Evolutionary conservation across 495 filamentous ascomycete species (phyloP), one percentile per base, ranked within the genome.

Genomic region (Recurvomyces mirabilis): DNA sequence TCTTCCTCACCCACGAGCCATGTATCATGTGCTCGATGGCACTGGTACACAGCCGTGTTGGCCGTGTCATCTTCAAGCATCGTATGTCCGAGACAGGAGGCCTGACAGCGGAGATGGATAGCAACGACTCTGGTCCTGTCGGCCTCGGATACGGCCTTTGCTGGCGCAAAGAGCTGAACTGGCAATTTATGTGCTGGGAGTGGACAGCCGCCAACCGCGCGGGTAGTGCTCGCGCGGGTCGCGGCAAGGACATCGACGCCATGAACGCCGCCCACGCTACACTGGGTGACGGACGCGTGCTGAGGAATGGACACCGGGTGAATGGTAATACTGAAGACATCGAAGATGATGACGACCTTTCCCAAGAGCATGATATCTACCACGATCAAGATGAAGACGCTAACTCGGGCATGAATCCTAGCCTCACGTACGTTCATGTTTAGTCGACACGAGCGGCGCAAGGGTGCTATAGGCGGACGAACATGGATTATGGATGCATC

Each of bases 21-120:
- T 98, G 91, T 53, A 69, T 91, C 23, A 93, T 93, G 77, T 98
- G 91, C 64, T 84, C 81, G 7, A 96, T 96, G 89, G 93, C 86
- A 1, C 74, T 95, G 26, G 68, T 96, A 15, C 87, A 96, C 48
- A 94, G 87, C 0, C 75, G 91, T 21, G 91, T 96, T 68, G 73
- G 80, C 4, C 72, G 77, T 14, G 77, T 89, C 1, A 72, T 93
- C n/a, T 94, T 93, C 64, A 73, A 74, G 18, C 63, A 74, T 10
- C 65, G 71, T 12, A 80, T 81, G 75, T 68, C 63, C 30, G 52
- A 64, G 50, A 81, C 76, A 1, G 79, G 78, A 34, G 74, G 72
- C 30, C 60, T 79, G 66, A 74, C 60, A 57, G 69, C 56, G 54
- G 67, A 55, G 43, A 54, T 25, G 40, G 54, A 34, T 17, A 61